Evolutionary conservation across 495 filamentous ascomycete species (phyloP), one percentile per base, ranked within the genome.

Genomic region (Lindgomyces ingoldianus): DNA sequence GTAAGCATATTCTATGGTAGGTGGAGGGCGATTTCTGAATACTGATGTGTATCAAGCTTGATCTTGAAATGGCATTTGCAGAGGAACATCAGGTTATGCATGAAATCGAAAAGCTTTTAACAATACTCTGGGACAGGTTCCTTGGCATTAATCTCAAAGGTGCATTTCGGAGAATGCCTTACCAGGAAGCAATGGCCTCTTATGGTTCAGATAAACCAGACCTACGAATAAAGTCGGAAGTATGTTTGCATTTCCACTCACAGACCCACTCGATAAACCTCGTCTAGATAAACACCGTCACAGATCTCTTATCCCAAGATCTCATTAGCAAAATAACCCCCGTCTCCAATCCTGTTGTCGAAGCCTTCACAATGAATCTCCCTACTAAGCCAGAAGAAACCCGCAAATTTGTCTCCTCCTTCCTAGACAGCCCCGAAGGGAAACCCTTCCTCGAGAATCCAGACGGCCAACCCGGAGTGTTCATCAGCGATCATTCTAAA

Each of bases 141-240:
- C 12, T 62, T 14, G 48, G 71, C n/a, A 44, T 30, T 24, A 78
- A 36, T 69, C 69, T 59, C 18, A 44, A 57, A 14, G 26, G 18
- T 4, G 19, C 77, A 9, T 91, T 91, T 71, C 74, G 71, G 22
- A 77, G 79, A 57, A 82, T 94, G 62, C 76, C 85, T 0, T 98
- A 96, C 72, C 74, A 87, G 25, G 79, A 88, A 33, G 91, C 87
- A 41, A 98, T 98, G 91, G 74, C 78, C 3, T 77, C 73, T 12
- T 95, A 91, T 68, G 94, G 94, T 4, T 88, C 85, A 14, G 94
- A 98, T 74, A 98, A 98, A 72, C 94, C 94, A 1, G 95, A 98
- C 73, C 78, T 91, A 1, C 83, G 94, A 41, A 78, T 83, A 56
- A 80, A 81, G 6, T 81, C 86, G 46, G 67, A 77, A 64, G 83